A percentile compares a stretch with the other conserved stretches of the same genome.
These are phyloP conservation scores for Blastobotrys indianensis DNA, from an alignment of 1,139 yeast species.

Conservation along the genomic window DNA sequence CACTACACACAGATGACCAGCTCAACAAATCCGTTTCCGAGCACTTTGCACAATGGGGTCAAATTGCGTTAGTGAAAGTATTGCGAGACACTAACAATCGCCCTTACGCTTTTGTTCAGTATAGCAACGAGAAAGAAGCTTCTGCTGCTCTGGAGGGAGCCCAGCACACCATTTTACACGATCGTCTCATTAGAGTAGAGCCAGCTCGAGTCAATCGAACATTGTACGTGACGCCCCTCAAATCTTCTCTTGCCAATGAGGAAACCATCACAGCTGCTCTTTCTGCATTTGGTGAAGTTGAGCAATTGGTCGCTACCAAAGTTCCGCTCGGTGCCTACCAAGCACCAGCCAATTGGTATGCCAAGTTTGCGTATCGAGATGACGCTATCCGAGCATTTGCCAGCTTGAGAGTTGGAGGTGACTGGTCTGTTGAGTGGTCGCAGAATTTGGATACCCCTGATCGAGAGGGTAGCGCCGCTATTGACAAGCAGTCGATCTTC, in stretches of 20 bases:
- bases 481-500: slow-evolving; percentile 69
- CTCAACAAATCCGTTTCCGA: slow-evolving; percentile 60
- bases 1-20: slow-evolving; percentile 60
- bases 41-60: slow-evolving; percentile 64
- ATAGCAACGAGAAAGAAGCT: slow-evolving; percentile 65
- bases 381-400: slow-evolving; percentile 90
- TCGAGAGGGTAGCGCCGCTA: slow-evolving; percentile 34
- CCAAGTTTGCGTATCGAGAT: slow-evolving; percentile 76
- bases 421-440: slow-evolving; percentile 73
- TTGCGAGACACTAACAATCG: slow-evolving; percentile 75
- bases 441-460: slow-evolving; percentile 48
- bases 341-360: slow-evolving; percentile 56
- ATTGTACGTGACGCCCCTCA: slow-evolving; percentile 39
- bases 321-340: slow-evolving; percentile 13
- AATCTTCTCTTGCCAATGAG: slow-evolving; percentile 23
- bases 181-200: slow-evolving; percentile 78
- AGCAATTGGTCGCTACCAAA: slow-evolving; percentile 43
- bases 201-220: slow-evolving; percentile 89
- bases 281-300: slow-evolving; percentile 64
- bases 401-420: slow-evolving; percentile 10
- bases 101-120: slow-evolving; percentile 94
- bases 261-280: slow-evolving; percentile 39
- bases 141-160: slow-evolving; percentile 60
- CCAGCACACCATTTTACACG: slow-evolving; percentile 63
- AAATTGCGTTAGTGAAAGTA: slow-evolving; percentile 70